Conservation (phyloP, 768 basidiomycete genomes). For the Pulveroboletus sp. region DNA sequence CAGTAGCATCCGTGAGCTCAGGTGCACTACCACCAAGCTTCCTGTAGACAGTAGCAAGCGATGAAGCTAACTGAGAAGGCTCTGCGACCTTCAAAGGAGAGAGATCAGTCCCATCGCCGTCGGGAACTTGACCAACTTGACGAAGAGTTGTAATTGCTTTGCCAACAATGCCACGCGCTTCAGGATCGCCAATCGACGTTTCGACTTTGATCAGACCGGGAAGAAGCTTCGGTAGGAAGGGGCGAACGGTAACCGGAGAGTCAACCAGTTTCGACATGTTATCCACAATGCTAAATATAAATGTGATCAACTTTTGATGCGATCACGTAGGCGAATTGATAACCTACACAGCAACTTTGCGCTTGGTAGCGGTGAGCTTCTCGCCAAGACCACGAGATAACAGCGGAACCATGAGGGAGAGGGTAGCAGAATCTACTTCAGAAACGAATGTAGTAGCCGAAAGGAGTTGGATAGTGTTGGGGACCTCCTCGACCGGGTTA, state of each 20-base stretch:
- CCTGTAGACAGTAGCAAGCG: conserved; percentile 78
- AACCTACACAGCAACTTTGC: conserved; percentile 92
- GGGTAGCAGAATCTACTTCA: conserved; percentile 94
- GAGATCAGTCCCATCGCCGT: conserved; percentile 83
- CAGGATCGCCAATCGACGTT: conserved; percentile 92
- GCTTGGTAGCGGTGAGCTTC: conserved; percentile 94
- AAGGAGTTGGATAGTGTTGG: conserved; percentile 89
- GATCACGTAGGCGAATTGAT: conserved; percentile 4
- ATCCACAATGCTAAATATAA: conserved; percentile 72
- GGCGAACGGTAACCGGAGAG: conserved; percentile 89
- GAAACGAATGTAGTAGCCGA: conserved; percentile 99
- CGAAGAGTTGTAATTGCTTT: conserved; percentile 95
- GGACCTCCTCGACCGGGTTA: conserved; percentile 99
- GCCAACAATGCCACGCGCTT: conserved; percentile 89
- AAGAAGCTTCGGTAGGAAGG: conserved; percentile 93
- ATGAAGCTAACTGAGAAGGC: conserved; percentile 55
- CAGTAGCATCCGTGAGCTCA: conserved; percentile 51
- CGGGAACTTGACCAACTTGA: conserved; percentile 88
- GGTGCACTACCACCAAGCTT: conserved; percentile 63
- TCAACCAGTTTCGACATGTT: conserved; percentile 99
- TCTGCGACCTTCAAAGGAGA: conserved; percentile 80
- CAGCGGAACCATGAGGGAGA: conserved; percentile 96
- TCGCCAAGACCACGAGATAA: conserved; percentile 89
- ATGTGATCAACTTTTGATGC: conserved; percentile 13
- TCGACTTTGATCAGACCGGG: conserved; percentile 96